phyloP scores from a whole-genome alignment of 1,139 yeast genomes.

The Scheffersomyces cryptocercus region DNA sequence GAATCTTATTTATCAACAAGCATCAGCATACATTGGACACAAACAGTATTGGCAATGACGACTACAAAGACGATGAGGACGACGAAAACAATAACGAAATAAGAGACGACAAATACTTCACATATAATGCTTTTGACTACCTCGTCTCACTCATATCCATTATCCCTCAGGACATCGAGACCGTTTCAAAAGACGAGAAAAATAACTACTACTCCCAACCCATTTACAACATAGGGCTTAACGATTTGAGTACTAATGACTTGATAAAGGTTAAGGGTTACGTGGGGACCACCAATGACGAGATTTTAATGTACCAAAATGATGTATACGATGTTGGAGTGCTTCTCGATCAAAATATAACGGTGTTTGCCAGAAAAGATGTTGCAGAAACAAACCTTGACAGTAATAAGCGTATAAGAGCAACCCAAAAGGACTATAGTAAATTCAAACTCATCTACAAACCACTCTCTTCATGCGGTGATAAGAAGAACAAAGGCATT shows the following conservation, averaged over 20 bases:
- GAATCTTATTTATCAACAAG: constrained; percentile 56
- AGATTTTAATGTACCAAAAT: constrained; percentile 57
- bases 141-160: constrained; percentile 37
- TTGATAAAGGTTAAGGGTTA: constrained; percentile 33
- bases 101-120: constrained; percentile 2
- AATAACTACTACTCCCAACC: constrained; percentile 41
- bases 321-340: constrained; percentile 54
- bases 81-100: neutral
- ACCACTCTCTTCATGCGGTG: constrained; percentile 15
- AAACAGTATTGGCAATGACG: constrained; percentile 5
- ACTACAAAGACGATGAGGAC: constrained; percentile 8
- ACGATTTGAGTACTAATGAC: constrained; percentile 41
- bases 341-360: constrained; percentile 22
- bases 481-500: neutral
- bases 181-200: constrained; percentile 15
- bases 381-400: constrained; percentile 11
- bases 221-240: constrained; percentile 64
- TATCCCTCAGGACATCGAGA: constrained; percentile 34
- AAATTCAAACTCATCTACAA: constrained; percentile 38
- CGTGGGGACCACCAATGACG: constrained; percentile 74
- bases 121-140: constrained; percentile 34
- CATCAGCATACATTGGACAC: constrained; percentile 3
- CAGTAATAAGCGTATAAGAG: constrained; percentile 17
- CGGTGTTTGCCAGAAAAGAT: constrained; percentile 6
- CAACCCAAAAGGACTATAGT: constrained; percentile 39